Conservation (phyloP, 2,329 filamentous ascomycete genomes). For the Escovopsis sp. region DNA sequence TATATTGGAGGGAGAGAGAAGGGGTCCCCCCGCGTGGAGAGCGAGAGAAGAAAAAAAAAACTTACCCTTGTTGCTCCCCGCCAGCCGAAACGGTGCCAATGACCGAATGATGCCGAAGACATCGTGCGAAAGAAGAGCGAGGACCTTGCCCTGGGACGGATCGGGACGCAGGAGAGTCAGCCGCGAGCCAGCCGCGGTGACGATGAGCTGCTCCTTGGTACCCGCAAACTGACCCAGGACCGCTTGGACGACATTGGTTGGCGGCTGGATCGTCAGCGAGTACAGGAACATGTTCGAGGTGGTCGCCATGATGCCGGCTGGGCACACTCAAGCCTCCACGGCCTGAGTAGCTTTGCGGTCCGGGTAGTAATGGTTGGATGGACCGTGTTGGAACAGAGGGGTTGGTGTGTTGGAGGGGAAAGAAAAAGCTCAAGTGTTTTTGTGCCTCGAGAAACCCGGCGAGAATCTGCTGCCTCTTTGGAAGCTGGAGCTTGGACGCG, state of each 20-base stretch:
- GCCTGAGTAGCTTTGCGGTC: slow-evolving; percentile 19
- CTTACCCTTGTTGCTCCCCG: slow-evolving; percentile 93
- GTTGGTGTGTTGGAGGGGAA: slow-evolving; percentile 1
- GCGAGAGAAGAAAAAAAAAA: slow-evolving; percentile 13
- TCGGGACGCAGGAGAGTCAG: slow-evolving; percentile 80
- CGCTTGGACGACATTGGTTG: slow-evolving; percentile 78
- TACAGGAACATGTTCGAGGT: slow-evolving; percentile 99
- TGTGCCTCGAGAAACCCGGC: slow-evolving; percentile 3
- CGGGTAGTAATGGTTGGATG: slow-evolving; percentile 7
- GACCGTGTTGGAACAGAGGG: slow-evolving; percentile 4
- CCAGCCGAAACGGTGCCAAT: slow-evolving; percentile 77
- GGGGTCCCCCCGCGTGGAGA: too few relatives aligned
- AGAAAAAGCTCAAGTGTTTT: slow-evolving; percentile 7
- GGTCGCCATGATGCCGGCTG: slow-evolving; percentile 64
- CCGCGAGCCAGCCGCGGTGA: slow-evolving; percentile 82
- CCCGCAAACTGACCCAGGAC: slow-evolving; percentile 91
- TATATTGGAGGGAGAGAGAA: too few relatives aligned
- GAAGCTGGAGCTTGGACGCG: slow-evolving; percentile 16
- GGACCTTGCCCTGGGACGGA: slow-evolving; percentile 70
- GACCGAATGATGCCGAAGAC: slow-evolving; percentile 90
- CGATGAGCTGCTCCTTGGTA: slow-evolving; percentile 94
- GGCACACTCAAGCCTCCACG: slow-evolving; percentile 37
- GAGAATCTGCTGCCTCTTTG: slow-evolving; percentile 3
- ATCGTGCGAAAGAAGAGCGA: slow-evolving; percentile 78
- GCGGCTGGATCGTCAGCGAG: slow-evolving; percentile 86